Conservation (phyloP, 208 protist species). For the Trypanosoma avium region DNA sequence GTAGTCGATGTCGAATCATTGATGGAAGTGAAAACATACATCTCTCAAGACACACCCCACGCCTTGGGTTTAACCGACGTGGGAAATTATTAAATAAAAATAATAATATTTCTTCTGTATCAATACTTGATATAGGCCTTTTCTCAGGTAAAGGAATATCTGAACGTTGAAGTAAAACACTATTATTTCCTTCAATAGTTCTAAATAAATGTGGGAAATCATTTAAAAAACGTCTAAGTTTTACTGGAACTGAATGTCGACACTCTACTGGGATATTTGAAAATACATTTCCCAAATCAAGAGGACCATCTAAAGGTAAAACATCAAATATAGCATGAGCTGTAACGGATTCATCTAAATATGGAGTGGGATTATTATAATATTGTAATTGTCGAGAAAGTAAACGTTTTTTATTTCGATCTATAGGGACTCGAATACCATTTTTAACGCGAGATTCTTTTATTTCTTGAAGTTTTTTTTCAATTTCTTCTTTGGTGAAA, state of each 20-base stretch:
- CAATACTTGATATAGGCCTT: slow-evolving; percentile 32
- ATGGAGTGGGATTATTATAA: slow-evolving; percentile 54
- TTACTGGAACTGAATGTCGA: slow-evolving; percentile 25
- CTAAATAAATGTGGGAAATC: slow-evolving; percentile 31
- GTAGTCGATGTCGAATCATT: slow-evolving; percentile 38
- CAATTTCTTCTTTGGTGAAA: slow-evolving; percentile 31
- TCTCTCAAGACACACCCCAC: slow-evolving; percentile 62
- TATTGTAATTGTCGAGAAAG: slow-evolving; percentile 62
- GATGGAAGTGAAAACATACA: slow-evolving; percentile 42
- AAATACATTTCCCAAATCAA: slow-evolving; percentile 18
- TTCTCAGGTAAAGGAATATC: slow-evolving; percentile 45
- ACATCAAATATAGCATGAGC: slow-evolving; percentile 74
- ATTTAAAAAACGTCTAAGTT: slow-evolving; percentile 15
- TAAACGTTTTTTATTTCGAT: slow-evolving; percentile 41
- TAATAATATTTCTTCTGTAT: slow-evolving; percentile 70
- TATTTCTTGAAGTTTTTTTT: slow-evolving; percentile 26
- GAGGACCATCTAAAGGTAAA: slow-evolving; percentile 42
- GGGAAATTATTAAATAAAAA: slow-evolving; percentile 62
- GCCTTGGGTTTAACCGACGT: slow-evolving; percentile 41
- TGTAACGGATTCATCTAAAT: slow-evolving; percentile 72
- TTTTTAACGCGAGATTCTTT: slow-evolving; percentile 20
- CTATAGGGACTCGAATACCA: slow-evolving; percentile 22
- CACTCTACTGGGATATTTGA: slow-evolving; percentile 21
- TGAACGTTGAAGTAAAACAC: slow-evolving; percentile 65
- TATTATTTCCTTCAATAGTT: slow-evolving; percentile 26